Percentiles rank a stretch among this genome's conserved stretches.
Evolutionary conservation across 140 eudicot species (phyloP).

Genomic region (Stevia rebaudiana): DNA sequence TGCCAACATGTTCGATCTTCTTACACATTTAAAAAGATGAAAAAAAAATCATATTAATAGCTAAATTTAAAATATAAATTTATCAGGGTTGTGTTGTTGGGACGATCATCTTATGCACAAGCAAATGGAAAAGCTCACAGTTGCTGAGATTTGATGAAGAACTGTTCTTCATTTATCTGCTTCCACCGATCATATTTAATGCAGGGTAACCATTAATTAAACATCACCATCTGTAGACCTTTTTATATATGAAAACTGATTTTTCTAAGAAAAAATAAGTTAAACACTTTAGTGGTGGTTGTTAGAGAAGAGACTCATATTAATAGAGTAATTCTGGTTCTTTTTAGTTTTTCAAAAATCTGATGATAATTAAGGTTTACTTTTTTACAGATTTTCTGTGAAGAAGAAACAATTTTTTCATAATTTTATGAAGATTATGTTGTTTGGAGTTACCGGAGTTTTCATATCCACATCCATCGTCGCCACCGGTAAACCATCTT

Average conservation of each 20-base stretch:
- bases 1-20: too few species aligned
- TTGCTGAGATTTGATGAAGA: conserved; percentile 76
- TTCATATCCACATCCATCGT: conserved; percentile 73
- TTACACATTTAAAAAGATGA: too few species aligned
- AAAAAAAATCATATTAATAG: too few species aligned
- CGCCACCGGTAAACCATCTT: conserved; percentile 48
- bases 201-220: conserved; percentile 55
- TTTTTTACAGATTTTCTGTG: conserved; percentile 66
- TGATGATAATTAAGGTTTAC: not conserved
- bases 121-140: conserved; percentile 69
- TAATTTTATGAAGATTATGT: conserved; percentile 77
- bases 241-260: too few species aligned
- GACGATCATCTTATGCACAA: conserved; percentile 44
- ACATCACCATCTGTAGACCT: too few species aligned
- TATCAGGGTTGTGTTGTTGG: conserved; percentile 69
- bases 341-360: not conserved
- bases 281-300: too few species aligned
- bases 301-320: too few species aligned
- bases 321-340: too few species aligned
- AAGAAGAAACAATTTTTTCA: conserved; percentile 95
- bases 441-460: conserved; percentile 86
- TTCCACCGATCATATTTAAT: conserved; percentile 94
- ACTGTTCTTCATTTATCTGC: conserved; percentile 81
- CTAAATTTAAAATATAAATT: too few species aligned
- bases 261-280: too few species aligned